phyloP scores from a whole-genome alignment of 306 rosid genomes.

The Mucuna pruriens region DNA sequence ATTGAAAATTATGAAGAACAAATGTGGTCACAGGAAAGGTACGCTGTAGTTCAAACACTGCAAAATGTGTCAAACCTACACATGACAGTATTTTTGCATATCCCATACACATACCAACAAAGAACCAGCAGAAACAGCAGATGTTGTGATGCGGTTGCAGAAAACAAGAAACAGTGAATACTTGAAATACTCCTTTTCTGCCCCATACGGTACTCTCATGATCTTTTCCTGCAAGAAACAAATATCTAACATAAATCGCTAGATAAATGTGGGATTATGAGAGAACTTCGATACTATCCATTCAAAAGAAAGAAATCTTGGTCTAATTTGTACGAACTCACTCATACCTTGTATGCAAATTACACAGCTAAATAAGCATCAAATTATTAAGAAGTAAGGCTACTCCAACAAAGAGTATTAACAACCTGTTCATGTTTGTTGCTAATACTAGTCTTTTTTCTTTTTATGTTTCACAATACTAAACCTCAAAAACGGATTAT shows the following conservation, averaged over 20 bases:
- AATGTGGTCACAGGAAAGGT: constrained; percentile 3
- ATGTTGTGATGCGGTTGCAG: constrained; percentile 92
- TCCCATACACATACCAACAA: constrained; percentile 60
- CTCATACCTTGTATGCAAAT: neutral
- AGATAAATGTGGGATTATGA: constrained; percentile 24
- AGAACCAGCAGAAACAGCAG: constrained; percentile 89
- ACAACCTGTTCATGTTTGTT: neutral
- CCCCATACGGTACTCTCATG: constrained; percentile 94
- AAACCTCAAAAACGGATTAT: constrained; percentile 4
- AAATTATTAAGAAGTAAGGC: neutral
- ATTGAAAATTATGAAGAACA: constrained; percentile 23
- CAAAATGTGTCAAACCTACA: neutral
- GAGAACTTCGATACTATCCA: constrained; percentile 17
- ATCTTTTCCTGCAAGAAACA: constrained; percentile 83
- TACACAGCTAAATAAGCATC: constrained; percentile 25
- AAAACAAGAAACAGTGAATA: constrained; percentile 88
- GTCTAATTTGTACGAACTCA: neutral
- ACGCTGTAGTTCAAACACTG: constrained; percentile 7
- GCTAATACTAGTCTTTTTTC: neutral
- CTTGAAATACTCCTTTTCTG: constrained; percentile 70
- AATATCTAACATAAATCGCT: constrained; percentile 9
- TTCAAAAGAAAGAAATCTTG: neutral
- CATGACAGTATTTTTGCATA: constrained; percentile 2
- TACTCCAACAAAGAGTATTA: neutral
- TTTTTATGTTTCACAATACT: neutral